These are phyloP conservation scores for Kokia cookei DNA, from an alignment of 441 rosid genomes.

Conservation along the genomic window DNA sequence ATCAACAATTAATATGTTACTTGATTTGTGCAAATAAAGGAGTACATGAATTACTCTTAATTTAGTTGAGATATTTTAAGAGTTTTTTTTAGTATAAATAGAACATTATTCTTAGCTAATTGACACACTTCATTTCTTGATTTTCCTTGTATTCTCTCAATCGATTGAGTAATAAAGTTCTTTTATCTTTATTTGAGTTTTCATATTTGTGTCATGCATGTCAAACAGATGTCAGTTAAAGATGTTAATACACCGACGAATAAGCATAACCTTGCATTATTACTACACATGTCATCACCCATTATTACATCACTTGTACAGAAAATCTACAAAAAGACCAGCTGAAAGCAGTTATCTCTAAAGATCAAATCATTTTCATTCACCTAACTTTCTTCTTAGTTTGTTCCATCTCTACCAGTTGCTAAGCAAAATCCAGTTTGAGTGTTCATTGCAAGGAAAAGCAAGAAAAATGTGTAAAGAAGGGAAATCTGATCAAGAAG, in stretches of 20 bases:
- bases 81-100: no score
- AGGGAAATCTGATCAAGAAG: background rate
- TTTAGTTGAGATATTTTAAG: no score
- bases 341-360: background rate
- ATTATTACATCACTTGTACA: background rate
- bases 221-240: background rate
- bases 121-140: no score
- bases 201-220: no score
- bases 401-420: background rate
- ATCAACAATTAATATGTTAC: no score
- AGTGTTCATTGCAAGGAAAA: background rate
- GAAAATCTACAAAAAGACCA: background rate
- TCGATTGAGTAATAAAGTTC: no score
- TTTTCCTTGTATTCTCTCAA: no score
- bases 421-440: background rate
- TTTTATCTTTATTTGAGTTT: no score
- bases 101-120: no score
- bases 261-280: background rate
- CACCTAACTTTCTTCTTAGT: background rate
- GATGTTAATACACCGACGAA: background rate
- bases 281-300: background rate
- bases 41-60: no score
- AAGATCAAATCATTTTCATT: background rate
- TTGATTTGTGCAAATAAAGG: no score
- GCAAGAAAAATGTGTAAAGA: background rate